A percentile compares a stretch with the other conserved stretches of the same genome.
Conservation (phyloP, 2,329 filamentous ascomycete genomes). For the Colletotrichum camelliae region DNA sequence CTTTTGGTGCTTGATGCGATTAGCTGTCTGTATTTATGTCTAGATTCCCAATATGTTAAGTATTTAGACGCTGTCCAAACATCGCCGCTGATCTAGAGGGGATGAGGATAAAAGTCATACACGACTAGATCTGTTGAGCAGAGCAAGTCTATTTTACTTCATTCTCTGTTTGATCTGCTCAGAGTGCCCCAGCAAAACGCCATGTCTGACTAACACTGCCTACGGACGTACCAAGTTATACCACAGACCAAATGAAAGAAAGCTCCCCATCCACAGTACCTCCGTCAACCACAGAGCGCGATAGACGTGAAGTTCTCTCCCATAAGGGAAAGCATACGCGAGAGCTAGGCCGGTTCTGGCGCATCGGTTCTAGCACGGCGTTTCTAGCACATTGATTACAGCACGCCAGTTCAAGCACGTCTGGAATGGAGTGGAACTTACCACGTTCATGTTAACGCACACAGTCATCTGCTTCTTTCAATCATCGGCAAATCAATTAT, state of each 20-base stretch:
- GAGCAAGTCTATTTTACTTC: not conserved
- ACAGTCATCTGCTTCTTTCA: too few relatives aligned
- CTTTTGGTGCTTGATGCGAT: not conserved
- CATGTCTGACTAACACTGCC: not conserved
- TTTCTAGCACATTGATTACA: not conserved
- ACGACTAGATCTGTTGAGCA: not conserved
- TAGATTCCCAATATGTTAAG: not conserved
- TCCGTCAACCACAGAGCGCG: not conserved
- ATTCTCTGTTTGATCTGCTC: not conserved
- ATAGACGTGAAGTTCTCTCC: not conserved
- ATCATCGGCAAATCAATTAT: too few relatives aligned
- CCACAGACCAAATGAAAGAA: not conserved
- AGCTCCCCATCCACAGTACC: not conserved
- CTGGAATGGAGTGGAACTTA: too few relatives aligned
- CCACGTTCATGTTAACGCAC: too few relatives aligned
- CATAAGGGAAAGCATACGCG: not conserved
- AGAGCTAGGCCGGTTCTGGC: not conserved
- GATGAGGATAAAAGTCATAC: not conserved
- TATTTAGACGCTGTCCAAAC: not conserved
- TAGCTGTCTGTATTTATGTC: not conserved
- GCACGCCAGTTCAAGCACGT: not conserved
- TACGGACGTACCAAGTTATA: not conserved
- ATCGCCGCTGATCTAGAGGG: not conserved
- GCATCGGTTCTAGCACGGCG: not conserved
- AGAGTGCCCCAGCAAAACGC: not conserved